Conservation (phyloP, 345 rosid genomes). For the Adansonia digitata region DNA sequence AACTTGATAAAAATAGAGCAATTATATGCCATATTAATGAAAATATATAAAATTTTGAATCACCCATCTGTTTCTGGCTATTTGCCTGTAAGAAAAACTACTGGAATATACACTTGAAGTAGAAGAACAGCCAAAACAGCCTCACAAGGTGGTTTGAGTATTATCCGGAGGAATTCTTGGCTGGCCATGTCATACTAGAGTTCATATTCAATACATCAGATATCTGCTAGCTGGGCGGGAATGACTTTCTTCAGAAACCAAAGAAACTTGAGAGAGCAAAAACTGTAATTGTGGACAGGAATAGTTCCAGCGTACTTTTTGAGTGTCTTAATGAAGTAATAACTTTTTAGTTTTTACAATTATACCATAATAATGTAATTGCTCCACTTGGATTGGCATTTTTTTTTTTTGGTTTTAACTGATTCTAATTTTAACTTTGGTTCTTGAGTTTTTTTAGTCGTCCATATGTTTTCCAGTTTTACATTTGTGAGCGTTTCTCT, state of each 20-base stretch:
- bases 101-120: not conserved
- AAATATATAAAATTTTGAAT: not conserved
- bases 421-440: not conserved
- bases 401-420: not conserved
- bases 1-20: not conserved
- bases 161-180: not conserved
- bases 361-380: not conserved
- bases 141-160: not conserved
- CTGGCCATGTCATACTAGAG: not conserved
- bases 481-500: conserved; percentile 13
- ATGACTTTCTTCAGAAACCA: not conserved
- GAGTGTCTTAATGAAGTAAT: not conserved
- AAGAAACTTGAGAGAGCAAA: not conserved
- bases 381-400: not conserved
- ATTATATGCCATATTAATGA: not conserved
- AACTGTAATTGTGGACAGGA: not conserved
- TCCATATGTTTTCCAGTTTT: not conserved
- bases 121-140: not conserved
- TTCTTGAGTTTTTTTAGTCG: not conserved
- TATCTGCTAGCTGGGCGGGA: not conserved
- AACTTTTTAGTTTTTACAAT: not conserved
- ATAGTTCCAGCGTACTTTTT: not conserved
- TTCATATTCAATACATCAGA: not conserved
- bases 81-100: not conserved
- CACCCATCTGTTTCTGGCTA: not conserved